Percentiles rank a stretch among this genome's conserved stretches.
Evolutionary conservation across 228 moss, liverwort and hornwort species (phyloP).

Genomic region (Sphagnum fallax): DNA sequence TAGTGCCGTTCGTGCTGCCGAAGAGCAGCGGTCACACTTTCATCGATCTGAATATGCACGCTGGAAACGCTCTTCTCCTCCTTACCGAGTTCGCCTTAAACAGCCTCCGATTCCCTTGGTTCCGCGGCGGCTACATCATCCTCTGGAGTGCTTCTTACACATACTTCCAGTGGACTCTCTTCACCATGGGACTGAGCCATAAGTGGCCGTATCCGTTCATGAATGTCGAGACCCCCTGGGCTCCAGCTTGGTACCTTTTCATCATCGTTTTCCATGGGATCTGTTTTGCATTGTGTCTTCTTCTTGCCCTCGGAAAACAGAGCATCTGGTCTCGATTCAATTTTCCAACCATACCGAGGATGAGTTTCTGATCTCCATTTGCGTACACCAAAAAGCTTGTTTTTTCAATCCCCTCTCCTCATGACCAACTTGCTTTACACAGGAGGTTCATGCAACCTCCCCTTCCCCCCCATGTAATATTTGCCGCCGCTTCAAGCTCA

Average conservation of each 20-base stretch:
- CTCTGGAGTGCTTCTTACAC: slow-evolving; percentile 48
- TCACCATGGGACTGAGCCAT: slow-evolving; percentile 17
- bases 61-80: slow-evolving; percentile 34
- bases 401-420: too few species aligned
- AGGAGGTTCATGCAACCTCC: too few species aligned
- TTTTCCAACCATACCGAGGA: slow-evolving; percentile 15
- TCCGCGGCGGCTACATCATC: slow-evolving; percentile 54
- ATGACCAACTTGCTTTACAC: too few species aligned
- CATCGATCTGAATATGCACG: slow-evolving; percentile 57
- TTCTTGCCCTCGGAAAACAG: slow-evolving; percentile 38
- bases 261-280: slow-evolving; percentile 42
- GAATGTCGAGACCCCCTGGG: slow-evolving; percentile 54
- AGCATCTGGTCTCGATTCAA: slow-evolving; percentile 36
- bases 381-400: too few species aligned
- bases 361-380: slow-evolving; percentile 2
- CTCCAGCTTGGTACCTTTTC: slow-evolving; percentile 53
- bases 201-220: slow-evolving; percentile 64
- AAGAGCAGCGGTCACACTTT: slow-evolving; percentile 23
- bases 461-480: too few species aligned
- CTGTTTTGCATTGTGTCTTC: slow-evolving; percentile 34
- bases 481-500: too few species aligned
- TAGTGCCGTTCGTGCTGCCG: slow-evolving; percentile 48
- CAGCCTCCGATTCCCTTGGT: slow-evolving; percentile 60
- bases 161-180: slow-evolving; percentile 35
- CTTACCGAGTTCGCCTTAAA: slow-evolving; percentile 36